Base-by-base conservation (phyloP, 169 alveolate species). In the Cystoisospora suis region DNA sequence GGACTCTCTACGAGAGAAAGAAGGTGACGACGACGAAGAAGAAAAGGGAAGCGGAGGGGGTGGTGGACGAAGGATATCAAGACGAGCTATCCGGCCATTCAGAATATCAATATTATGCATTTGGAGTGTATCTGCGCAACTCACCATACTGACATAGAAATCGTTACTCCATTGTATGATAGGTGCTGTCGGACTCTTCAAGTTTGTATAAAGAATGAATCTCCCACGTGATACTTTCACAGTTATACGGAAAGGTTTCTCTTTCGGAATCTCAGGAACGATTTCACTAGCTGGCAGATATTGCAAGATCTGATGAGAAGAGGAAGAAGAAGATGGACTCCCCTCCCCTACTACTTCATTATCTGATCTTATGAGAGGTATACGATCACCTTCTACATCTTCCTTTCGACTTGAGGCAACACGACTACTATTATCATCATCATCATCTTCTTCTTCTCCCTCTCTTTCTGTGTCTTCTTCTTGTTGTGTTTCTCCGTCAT, bases 151-250 rank as follows among this genome's bases (percentile, higher is more conserved):
- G 27, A 94, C 94, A 32, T 85, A 47, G 77, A 94, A 93, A 83
- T 94, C 95, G 56, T 95, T 92, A 58, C 89, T 69, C 88, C 94
- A 85, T 92, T 93, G 94, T 44, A 94, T 81, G 75, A 90, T 75
- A 36, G 96, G 96, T 20, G 91, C 92, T 17, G 86, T 70, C 44
- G 90, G 77, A 29, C 91, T 81, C 88, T 88, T 93, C 94, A 94
- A 49, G 47, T 89, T 81, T 17, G 94, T 85, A 90, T 93, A 94
- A 12, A 94, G 94, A 9, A 93, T 93, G 70, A 94, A 94, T 75
- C 93, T 47, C 53, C 92, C 92, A 15, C 81, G 53, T 42, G 34
- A 36, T 36, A 88, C 81, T 47, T 20, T 75, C 45, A 88, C 87
- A 40, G 83, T 75, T 17, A 88, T 85, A 40, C 92, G 88, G 45